Base-by-base conservation (phyloP, 2,329 filamentous ascomycete genomes). In the Penicillium crustosum region DNA sequence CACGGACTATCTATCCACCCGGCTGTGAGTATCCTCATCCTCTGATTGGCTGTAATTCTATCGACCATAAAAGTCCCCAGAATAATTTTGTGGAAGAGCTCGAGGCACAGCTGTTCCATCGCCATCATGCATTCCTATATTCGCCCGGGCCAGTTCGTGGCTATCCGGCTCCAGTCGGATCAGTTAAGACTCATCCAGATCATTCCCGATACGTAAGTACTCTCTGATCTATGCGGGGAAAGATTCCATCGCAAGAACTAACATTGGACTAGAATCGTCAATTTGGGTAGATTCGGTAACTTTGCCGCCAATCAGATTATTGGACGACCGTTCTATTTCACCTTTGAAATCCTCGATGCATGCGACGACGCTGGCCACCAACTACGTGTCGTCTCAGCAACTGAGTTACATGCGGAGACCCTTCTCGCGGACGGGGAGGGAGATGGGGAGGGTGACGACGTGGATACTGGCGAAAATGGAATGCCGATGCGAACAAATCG, bases 251-350 rank as follows among this genome's bases (percentile, higher is more conserved):
- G 33, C 58, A 52, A 35, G 50, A 53, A 53, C 33, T 63, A 39
- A 65, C 51, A 31, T 33, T 42, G 2, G 19, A 43, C 10, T 65
- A 97, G 93, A 41, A 90, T 86, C 44, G 89, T 97, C 63, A 91
- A 90, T 2, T 81, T 97, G 35, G 92, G 92, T 55, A 97, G 97
- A 84, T 96, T 94, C 73, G 94, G 94, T 63, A 86, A 86, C 2
- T 97, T 99, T 71, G 89, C 91, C 17, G 87, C 90, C 52, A 97
- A 97, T 71, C 84, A 94, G 33, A 86, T 99, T 45, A 85, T 99
- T 61, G 89, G 91, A n/a, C 88, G 94, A 8, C 94, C 94, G 0
- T 96, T 91, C 72, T 86, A 96, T 78, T 81, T 95, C 59, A 97
- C 93, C 0, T 99, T 91, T 77, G 93, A 97, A 74, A 82, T 97